Evolutionary conservation across 148 eudicot genomes (phyloP), one percentile per base, ranked within the genome.

Genomic region (Vaccinium vitisidaea): DNA sequence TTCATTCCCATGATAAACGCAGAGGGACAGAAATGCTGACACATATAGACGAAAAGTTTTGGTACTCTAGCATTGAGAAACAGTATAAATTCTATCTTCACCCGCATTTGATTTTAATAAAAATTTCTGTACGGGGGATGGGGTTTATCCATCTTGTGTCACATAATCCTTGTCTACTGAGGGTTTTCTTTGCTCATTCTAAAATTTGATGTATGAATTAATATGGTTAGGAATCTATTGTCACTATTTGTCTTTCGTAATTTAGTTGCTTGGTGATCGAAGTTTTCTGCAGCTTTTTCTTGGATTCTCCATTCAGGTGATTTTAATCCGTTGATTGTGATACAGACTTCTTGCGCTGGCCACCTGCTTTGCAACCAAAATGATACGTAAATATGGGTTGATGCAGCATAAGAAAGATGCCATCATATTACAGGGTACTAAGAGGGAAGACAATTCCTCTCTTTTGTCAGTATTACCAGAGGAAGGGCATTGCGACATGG

Each of bases 271-370:
- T 16, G 25, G 79, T 53, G 12, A 19, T 54, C 4, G 25, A 77
- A 71, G 36, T 69, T 55, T n/a, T 53, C 77, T 50, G 49, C 25
- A 48, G 11, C 15, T 77, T 69, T 78, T 53, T 11, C 75, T 65
- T 85, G 14, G 19, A 18, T 65, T 70, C 16, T 59, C 80, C 84
- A 75, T 54, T 76, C 55, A 67, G 32, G 13, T 13, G 27, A 79
- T 83, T 79, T 54, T 80, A 67, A 81, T 70, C 13, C 27, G 15
- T 59, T 78, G 77, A 79, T 70, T 90, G 86, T 91, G 85, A 84
- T 86, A 85, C 98, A 96, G 99, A 91, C 90, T 96, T 86, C 96
- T 96, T 27, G 89, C 91, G 48, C 84, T 95, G 79, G 98, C 92
- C 80, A 90, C 95, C 73, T 73, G 84, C 80, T 93, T 94, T 88